phyloP scores from a whole-genome alignment of 176 grass and related monocot species.

The Coix lacrymajobi region DNA sequence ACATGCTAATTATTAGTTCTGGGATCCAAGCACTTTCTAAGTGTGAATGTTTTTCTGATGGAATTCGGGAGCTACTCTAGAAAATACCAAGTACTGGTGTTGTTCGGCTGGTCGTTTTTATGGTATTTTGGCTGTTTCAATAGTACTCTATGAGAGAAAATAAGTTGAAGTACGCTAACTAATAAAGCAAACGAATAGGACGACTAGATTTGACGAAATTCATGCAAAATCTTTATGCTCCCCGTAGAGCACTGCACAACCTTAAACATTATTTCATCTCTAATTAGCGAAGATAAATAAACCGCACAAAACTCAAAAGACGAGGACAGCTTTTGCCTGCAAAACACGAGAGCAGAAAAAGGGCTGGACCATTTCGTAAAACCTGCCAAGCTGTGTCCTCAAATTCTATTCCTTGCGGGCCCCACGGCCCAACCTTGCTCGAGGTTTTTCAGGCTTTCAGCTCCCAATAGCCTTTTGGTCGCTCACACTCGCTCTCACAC shows the following conservation, averaged over 20 bases:
- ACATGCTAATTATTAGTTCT: too few species aligned
- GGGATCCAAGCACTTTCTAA: too few species aligned
- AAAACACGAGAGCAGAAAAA: background rate
- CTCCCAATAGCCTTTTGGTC: conserved; percentile 2
- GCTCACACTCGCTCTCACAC: background rate
- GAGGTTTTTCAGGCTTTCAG: background rate
- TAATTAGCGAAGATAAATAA: background rate
- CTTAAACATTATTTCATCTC: background rate
- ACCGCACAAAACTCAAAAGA: background rate
- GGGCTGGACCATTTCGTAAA: background rate
- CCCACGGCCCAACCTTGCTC: background rate
- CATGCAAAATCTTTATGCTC: background rate
- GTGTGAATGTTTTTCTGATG: too few species aligned
- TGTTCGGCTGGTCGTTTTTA: too few species aligned
- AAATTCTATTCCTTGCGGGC: background rate
- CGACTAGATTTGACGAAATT: background rate
- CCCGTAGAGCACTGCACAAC: background rate
- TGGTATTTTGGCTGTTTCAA: too few species aligned
- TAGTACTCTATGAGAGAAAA: too few species aligned
- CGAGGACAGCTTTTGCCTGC: background rate
- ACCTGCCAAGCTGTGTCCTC: background rate
- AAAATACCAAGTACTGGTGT: too few species aligned
- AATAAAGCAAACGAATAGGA: too few species aligned
- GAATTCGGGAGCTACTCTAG: too few species aligned
- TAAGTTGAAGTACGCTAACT: too few species aligned